Evolutionary conservation across 2,329 filamentous ascomycete genomes (phyloP), one percentile per base, ranked within the genome.

Genomic region (Ophiostoma sp.): DNA sequence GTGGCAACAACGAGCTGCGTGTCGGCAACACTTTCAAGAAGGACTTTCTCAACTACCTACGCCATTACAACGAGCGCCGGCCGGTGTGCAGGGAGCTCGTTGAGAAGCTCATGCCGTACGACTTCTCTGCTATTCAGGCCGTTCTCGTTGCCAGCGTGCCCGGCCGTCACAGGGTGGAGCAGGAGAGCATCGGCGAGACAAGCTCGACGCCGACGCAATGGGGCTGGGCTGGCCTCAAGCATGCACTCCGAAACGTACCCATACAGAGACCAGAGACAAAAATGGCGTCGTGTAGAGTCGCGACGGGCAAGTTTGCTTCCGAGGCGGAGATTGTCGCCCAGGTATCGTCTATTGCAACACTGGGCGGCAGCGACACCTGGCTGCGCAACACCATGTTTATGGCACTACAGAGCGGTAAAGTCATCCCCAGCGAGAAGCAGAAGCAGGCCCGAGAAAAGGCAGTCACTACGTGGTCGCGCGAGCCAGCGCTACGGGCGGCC

Each of bases 71-170:
- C 69, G 80, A 79, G 1, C 83, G 80, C 52, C 84, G 84, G 69
- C 79, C 79, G 20, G 86, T 83, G 0, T 89, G 85, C 72, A 80
- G 77, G 67, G 73, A 80, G 0, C 79, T 97, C 3, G 81, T 85
- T 2, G 80, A 86, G 2, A 79, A 87, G 68, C 82, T 97, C 0
- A 72, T 73, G 0, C 79, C 77, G 0, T 89, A 91, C 76, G 89
- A 96, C 78, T 97, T 96, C 76, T 84, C 85, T 0, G 76, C 81
- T 3, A 81, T 97, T 39, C 85, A 83, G 66, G 93, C 87, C 8
- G 87, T 90, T 0, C 82, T 97, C 5, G 79, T 97, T n/a, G 90
- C 89, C 17, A 95, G 92, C 75, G 87, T 92, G 0, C 93, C 93
- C 0, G 90, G 90, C 0, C 85, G 84, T 35, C 88, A 92, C 75